Percentiles rank a stretch among this genome's conserved stretches.
phyloP scores from a whole-genome alignment of 768 basidiomycete genomes.

The Lactifluus hygrophoroides region DNA sequence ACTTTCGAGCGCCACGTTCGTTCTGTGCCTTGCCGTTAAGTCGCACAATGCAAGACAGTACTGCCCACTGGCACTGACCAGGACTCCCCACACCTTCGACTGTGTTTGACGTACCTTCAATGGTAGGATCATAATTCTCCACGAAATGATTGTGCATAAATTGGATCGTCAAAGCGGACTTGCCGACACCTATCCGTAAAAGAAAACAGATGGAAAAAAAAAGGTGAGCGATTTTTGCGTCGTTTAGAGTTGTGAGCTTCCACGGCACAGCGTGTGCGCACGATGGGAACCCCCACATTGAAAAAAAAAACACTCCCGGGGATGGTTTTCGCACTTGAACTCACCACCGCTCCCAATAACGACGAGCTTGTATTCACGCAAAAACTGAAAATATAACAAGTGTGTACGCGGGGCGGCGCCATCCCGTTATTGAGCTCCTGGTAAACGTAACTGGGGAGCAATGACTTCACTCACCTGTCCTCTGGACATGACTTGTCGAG shows the following conservation, averaged over 20 bases:
- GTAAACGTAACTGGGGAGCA: conserved; percentile 45
- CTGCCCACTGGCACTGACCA: too few species aligned
- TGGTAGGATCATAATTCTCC: conserved; percentile 91
- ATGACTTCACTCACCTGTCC: conserved; percentile 41
- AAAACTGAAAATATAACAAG: conserved; percentile 41
- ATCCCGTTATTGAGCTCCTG: background rate
- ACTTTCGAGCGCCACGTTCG: background rate
- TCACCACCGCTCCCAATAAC: conserved; percentile 95
- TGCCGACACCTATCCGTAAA: conserved; percentile 47
- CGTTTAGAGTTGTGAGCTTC: too few species aligned
- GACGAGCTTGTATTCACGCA: conserved; percentile 97
- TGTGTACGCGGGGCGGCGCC: background rate
- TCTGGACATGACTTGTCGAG: background rate
- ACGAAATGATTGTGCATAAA: conserved; percentile 96
- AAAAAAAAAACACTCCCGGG: too few species aligned
- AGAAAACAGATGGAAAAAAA: background rate
- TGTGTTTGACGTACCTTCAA: conserved; percentile 71
- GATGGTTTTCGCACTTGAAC: conserved; percentile 21
- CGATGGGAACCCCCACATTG: too few species aligned
- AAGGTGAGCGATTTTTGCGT: background rate
- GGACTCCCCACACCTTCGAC: too few species aligned
- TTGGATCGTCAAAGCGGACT: conserved; percentile 94
- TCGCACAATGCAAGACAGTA: too few species aligned
- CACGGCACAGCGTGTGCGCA: too few species aligned
- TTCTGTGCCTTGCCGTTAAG: background rate